Base-by-base conservation (phyloP, 345 rosid species). In the Lumnitzera racemosa region DNA sequence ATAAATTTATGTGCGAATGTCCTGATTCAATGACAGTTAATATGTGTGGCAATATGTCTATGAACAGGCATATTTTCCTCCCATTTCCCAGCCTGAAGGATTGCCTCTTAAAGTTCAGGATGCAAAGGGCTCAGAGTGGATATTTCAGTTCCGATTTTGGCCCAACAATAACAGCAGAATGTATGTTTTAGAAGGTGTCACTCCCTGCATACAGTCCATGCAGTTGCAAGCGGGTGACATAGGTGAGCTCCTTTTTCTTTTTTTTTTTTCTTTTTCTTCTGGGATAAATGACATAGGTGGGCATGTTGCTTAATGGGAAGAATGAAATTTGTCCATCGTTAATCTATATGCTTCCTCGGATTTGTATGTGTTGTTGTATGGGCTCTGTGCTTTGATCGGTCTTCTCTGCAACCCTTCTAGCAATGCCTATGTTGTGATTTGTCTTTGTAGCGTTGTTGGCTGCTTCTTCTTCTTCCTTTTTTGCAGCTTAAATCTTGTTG, bases 131-230 rank as follows among this genome's bases (percentile, higher is more conserved):
- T 86, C 78, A 71, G 99, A 88, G 66, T 94, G 99, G 99, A 73
- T 76, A 73, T 94, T 94, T 76, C 97, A 81, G 74, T 90, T 90
- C 74, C 97, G 96, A 70, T 94, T 90, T 72, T 94, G 95, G 96
- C 90, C 97, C 25, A 94, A 84, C 81, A 83, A 74, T 63, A 84
- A 84, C 67, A 88, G 97, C 73, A 84, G 97, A 76, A 90, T 88
- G 81, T 94, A 94, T 84, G 90, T 90, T 71, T 72, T 94, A 67
- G 99, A 90, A 69, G 97, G 99, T 47, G 95, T 90, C 65, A 83
- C 86, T 53, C 89, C 95, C 61, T 94, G 95, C 85, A 80, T 94
- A 72, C 97, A 94, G 79, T 84, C 80, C 74, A 76, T 94, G 97
- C 84, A 78, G 72, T 71, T 90, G 80, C 99, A 90, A 79, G 97